Base-by-base conservation (phyloP, 371 early-diverging fungal species). In the Mycotypha africana region DNA sequence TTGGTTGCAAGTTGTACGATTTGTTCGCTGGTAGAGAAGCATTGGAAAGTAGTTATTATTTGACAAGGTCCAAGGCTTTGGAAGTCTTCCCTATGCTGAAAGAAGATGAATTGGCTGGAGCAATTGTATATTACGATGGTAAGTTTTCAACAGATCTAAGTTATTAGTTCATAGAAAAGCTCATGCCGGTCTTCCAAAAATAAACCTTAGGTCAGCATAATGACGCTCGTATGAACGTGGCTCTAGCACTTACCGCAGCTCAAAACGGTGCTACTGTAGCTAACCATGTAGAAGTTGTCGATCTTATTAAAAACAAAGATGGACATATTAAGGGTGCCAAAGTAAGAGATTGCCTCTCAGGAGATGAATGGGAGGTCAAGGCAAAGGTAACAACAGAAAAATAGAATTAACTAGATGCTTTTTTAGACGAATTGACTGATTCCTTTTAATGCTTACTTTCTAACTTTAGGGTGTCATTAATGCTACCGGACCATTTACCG, bases 71-170 rank as follows among this genome's bases (percentile, higher is more conserved):
- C 38, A 88, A 91, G 66, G 92, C 98, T 0, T 73, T 95, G 45
- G 91, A 95, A 60, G 86, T 84, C 20, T 98, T 98, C 71, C 97
- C 98, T 3, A 93, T 93, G 90, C 75, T 99, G 40, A 88, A 93
- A 60, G 78, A 84, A 39, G 92, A 96, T 41, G 77, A 79, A 23
- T 70, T 99, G 21, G 89, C 88, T 4, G 99, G 99, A 21, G 91
- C 97, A 10, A 73, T 99, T 58, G 92, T 98, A 20, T 99, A 98
- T 69, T 96, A 93, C 62, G 99, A 99, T 70, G 99, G 91, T 79
- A 60, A 46, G 41, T 19, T 28, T 28, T 28, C 11, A n/a, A n/a
- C n/a, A n/a, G n/a, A n/a, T n/a, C n/a, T n/a, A n/a, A n/a, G n/a
- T n/a, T n/a, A n/a, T n/a, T n/a, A n/a, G n/a, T n/a, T n/a, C n/a